These are phyloP conservation scores for Nothophaeocryptopus gaeumannii DNA, from an alignment of 2,329 filamentous ascomycete genomes.

Conservation along the genomic window DNA sequence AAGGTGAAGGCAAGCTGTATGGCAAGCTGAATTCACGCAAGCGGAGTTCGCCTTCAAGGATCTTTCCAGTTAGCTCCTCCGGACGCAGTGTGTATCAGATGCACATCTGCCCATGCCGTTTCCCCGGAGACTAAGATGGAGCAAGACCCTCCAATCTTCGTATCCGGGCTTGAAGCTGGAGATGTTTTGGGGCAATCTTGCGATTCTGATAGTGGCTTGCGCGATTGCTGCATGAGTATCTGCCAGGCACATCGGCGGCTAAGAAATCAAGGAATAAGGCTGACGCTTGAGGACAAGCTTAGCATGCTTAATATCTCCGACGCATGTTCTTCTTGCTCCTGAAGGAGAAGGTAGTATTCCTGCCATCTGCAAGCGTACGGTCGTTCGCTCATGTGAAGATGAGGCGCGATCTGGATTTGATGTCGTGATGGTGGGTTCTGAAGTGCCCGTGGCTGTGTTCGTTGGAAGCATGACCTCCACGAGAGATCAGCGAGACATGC, in stretches of 20 bases:
- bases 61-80: background rate
- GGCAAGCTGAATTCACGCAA: background rate
- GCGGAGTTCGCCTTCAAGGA: background rate
- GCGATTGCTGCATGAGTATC: background rate
- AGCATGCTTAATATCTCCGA: background rate
- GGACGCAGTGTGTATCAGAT: no score
- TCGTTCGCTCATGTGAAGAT: background rate
- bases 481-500: no score
- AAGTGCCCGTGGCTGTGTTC: background rate
- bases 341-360: conserved; percentile 1
- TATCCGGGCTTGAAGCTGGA: background rate
- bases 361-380: background rate
- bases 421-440: background rate
- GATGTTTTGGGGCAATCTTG: background rate
- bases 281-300: background rate
- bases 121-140: background rate
- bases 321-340: background rate
- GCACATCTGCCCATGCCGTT: no score
- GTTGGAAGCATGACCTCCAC: no score
- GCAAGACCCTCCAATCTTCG: background rate
- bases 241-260: background rate
- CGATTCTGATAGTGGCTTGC: background rate
- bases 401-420: background rate
- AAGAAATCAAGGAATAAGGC: background rate
- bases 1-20: no score